Evolutionary conservation across 495 filamentous ascomycete species (phyloP), one percentile per base, ranked within the genome.

Genomic region (Penicillium tannophilum): DNA sequence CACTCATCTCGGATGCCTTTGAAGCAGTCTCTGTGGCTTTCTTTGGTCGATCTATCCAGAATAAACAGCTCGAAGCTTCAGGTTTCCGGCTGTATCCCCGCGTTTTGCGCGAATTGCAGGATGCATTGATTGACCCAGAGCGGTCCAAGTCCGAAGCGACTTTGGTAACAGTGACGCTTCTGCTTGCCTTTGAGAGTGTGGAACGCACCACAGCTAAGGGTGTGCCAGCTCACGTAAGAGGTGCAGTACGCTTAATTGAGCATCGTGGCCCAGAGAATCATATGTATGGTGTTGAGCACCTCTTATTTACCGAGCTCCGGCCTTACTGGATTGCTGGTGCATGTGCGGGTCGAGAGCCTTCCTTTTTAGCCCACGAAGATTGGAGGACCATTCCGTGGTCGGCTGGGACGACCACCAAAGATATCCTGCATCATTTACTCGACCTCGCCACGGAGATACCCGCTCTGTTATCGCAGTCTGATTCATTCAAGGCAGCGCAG

Each of bases 311-410:
- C 2, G 76, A 79, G 44, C 63, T 79, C 17, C 70, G 76, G 8
- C 75, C 76, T 23, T 79, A 77, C 33, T 79, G 76, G 76, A 73
- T 77, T 50, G 72, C 66, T 6, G 72, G 70, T 7, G 68, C 75
- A 19, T 51, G 78, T 23, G 61, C 70, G 41, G 53, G 42, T 51
- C 74, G 76, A 20, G 51, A 60, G 23, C 68, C 73, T 8, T 70
- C 71, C 5, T 79, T 78, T 49, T 63, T 79, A 26, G 71, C 72
- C 14, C 64, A 54, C 20, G 67, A 76, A 35, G 74, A 76, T 39
- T 79, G 76, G 76, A 78, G 74, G 48, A 79, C 68, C 26, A 62
- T 79, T 20, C 76, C 76, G 0, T 79, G 76, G 76, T 71, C 75
- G 31, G 68, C 68, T 30, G 69, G 67, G 2, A 77, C 75, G 26